Conservation (phyloP, 1,139 yeast genomes). For the Nakaseomyces delphensis region DNA sequence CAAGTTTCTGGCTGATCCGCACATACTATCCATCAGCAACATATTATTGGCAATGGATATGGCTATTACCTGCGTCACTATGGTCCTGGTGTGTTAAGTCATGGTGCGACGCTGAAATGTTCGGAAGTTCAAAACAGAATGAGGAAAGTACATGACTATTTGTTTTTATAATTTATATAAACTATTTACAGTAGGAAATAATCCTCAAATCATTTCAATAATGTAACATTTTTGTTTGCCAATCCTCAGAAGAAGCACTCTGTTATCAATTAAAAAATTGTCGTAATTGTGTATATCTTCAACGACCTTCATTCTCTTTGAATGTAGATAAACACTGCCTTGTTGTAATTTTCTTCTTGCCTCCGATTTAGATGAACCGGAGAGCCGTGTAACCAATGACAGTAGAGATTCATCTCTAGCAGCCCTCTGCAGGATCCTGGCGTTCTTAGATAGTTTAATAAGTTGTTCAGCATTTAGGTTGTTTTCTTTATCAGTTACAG, state of each 20-base stretch:
- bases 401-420: slow-evolving; percentile 32
- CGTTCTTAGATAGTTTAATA: slow-evolving; percentile 49
- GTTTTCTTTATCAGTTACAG: slow-evolving; percentile 44
- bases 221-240: slow-evolving; percentile 67
- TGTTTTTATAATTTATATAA: background rate
- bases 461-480: slow-evolving; percentile 45
- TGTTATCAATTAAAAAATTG: slow-evolving; percentile 50
- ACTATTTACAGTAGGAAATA: slow-evolving; percentile 8
- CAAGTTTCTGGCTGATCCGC: slow-evolving; percentile 1
- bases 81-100: slow-evolving; percentile 27
- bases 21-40: slow-evolving; percentile 5
- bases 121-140: slow-evolving; percentile 21
- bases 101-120: slow-evolving; percentile 26
- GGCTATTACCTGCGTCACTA: slow-evolving; percentile 20
- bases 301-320: slow-evolving; percentile 48
- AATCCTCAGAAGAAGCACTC: slow-evolving; percentile 54
- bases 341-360: slow-evolving; percentile 54
- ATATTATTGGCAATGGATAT: slow-evolving; percentile 21
- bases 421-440: slow-evolving; percentile 48
- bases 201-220: slow-evolving; percentile 35
- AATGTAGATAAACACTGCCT: slow-evolving; percentile 70
- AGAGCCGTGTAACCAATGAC: slow-evolving; percentile 29
- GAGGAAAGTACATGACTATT: background rate
- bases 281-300: slow-evolving; percentile 35
- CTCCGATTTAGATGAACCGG: slow-evolving; percentile 45